Evolutionary conservation across 2,329 filamentous ascomycete species (phyloP).

Genomic region (Cladophialophora yegresii): DNA sequence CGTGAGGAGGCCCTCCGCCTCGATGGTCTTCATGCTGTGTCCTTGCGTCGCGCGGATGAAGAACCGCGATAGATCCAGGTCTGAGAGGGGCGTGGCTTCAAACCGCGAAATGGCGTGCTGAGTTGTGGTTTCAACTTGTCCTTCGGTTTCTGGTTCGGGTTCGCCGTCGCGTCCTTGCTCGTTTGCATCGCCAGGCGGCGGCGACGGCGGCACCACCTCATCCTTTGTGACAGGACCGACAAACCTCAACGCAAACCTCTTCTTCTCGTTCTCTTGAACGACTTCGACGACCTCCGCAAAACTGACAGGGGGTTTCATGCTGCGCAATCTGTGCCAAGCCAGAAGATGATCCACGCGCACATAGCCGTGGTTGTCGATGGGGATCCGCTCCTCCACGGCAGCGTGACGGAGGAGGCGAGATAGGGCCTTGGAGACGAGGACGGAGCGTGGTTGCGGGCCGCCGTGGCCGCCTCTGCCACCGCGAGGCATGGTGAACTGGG

Average conservation of each 20-base stretch:
- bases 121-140: conserved; percentile 39
- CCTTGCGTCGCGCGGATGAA: conserved; percentile 95
- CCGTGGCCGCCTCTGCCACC: conserved; percentile 13
- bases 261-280: conserved; percentile 79
- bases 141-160: conserved; percentile 42
- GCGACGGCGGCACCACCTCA: neutral
- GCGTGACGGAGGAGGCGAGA: conserved; percentile 62
- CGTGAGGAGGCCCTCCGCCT: conserved; percentile 69
- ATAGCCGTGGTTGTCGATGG: conserved; percentile 61
- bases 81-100: conserved; percentile 38
- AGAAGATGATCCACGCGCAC: conserved; percentile 63
- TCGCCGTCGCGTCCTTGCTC: conserved; percentile 11
- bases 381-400: conserved; percentile 61
- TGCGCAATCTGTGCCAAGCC: conserved; percentile 62
- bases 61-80: conserved; percentile 61
- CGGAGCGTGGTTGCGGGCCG: conserved; percentile 41
- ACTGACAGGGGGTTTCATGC: conserved; percentile 63
- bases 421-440: conserved; percentile 53
- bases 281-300: conserved; percentile 70
- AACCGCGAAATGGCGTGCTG: conserved; percentile 42
- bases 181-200: conserved; percentile 5
- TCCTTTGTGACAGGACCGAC: conserved; percentile 35
- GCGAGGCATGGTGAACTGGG: conserved; percentile 7
- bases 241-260: conserved; percentile 79
- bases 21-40: conserved; percentile 74